Evolutionary conservation across 2,329 filamentous ascomycete species (phyloP), one percentile per base, ranked within the genome.

Genomic region (Fusarium succisae): DNA sequence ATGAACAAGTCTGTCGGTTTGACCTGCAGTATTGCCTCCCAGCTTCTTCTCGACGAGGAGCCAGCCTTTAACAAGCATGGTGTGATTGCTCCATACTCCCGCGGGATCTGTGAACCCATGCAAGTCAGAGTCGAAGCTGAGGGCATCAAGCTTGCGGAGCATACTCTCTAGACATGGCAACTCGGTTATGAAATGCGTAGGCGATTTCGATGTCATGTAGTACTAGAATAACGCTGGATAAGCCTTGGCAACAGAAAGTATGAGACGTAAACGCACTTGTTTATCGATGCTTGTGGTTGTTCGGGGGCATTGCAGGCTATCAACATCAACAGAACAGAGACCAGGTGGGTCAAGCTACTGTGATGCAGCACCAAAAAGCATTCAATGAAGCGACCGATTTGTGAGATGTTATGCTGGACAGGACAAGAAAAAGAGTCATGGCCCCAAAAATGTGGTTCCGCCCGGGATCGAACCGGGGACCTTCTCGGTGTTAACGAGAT

Each of bases 401-500:
- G 28, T 30, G 28, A 30, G 28, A 12, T 30, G 28, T 11, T 30
- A 4, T 30, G 28, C 28, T 12, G 28, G 28, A 30, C 28, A 30
- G 28, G 10, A 30, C 1, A 30, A 30, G 28, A 30, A 8, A n/a
- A 5, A 18, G 24, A 13, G 14, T 7, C 8, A 5, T 0, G 12
- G 12, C 5, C 3, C 32, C 69, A 78, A 78, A 76, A 72, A 39
- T 28, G 39, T 77, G 78, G 73, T 79, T 79, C 72, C 73, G 76
- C 77, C 77, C 78, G 77, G 78, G 78, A 74, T 79, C 63, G 76
- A 79, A 79, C 77, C 76, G 78, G 77, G 78, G 78, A 79, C 77
- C 77, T 79, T 79, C 78, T 79, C 77, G 77, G 76, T 78, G 77
- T 79, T 79, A 78, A 72, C 77, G 75, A 79, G 77, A 77, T 79